Conservation (phyloP, 768 basidiomycete genomes). For the Suillus hirtellus region DNA sequence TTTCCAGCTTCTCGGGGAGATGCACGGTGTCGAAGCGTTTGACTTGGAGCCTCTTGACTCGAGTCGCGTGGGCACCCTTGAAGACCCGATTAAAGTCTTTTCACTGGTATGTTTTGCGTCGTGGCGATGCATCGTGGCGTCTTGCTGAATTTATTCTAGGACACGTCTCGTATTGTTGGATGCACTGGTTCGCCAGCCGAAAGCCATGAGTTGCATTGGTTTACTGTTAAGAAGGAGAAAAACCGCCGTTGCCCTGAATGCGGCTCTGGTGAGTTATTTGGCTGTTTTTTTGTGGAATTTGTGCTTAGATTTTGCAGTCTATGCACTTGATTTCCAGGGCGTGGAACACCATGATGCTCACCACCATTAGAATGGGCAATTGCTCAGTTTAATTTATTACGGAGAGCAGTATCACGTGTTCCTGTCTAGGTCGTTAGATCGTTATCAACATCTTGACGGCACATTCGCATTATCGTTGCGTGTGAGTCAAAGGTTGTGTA, state of each 20-base stretch:
- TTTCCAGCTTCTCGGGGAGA: slow-evolving; percentile 85
- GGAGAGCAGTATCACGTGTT: neutral
- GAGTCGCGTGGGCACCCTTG: slow-evolving; percentile 83
- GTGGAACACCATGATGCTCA: slow-evolving; percentile 48
- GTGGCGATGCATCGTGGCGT: neutral
- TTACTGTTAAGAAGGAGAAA: slow-evolving; percentile 64
- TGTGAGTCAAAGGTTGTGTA: neutral
- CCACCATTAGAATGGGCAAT: slow-evolving; percentile 39
- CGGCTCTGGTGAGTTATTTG: slow-evolving; percentile 72
- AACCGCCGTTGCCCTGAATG: slow-evolving; percentile 88
- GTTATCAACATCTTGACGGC: neutral
- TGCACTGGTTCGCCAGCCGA: slow-evolving; percentile 96
- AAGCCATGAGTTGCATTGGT: slow-evolving; percentile 93
- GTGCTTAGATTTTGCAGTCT: slow-evolving; percentile 47
- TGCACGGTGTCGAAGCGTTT: slow-evolving; percentile 88
- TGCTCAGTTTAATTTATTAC: neutral
- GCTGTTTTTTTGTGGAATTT: neutral
- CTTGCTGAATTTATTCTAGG: slow-evolving; percentile 42
- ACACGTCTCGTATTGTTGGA: slow-evolving; percentile 81
- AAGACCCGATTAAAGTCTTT: slow-evolving; percentile 83
- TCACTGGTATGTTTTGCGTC: slow-evolving; percentile 66
- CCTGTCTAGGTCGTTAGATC: neutral
- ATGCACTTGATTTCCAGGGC: slow-evolving; percentile 73
- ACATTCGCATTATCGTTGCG: neutral
- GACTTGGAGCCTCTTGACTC: slow-evolving; percentile 84